Evolutionary conservation across 805 yeast genomes (phyloP).

Genomic region (Nakazawaea ambrosiae): DNA sequence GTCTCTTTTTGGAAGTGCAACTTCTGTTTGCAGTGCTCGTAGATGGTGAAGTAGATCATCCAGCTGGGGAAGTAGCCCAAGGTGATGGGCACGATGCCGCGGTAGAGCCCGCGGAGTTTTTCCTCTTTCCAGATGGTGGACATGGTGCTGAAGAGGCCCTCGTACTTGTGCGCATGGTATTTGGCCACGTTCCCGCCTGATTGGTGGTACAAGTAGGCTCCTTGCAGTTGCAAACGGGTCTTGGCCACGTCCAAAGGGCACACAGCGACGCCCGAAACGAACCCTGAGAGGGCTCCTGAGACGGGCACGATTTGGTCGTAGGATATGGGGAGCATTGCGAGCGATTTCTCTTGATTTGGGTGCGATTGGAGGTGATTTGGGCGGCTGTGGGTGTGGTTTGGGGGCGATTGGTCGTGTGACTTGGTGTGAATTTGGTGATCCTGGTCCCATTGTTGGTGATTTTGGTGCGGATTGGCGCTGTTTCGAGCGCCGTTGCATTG

Average conservation of each 20-base stretch:
- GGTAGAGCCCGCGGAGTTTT: conserved; percentile 75
- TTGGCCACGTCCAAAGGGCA: conserved; percentile 96
- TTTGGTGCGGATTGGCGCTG: too few species aligned
- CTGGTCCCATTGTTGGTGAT: too few species aligned
- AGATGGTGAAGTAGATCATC: conserved; percentile 91
- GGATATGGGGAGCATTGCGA: not conserved
- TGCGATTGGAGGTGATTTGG: too few species aligned
- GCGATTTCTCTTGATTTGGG: not conserved
- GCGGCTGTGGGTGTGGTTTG: too few species aligned
- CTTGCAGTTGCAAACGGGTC: conserved; percentile 91
- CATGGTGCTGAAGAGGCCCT: conserved; percentile 60
- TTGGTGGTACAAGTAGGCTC: conserved; percentile 31
- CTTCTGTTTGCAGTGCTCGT: conserved; percentile 61
- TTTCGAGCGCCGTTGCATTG: too few species aligned
- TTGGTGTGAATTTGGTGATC: too few species aligned
- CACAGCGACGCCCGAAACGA: conserved; percentile 79
- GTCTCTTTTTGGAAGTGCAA: conserved; percentile 18
- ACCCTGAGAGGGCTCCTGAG: conserved; percentile 93
- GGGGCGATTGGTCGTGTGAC: too few species aligned
- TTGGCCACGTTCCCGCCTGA: conserved; percentile 8
- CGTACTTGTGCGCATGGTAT: conserved; percentile 27
- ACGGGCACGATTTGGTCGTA: conserved; percentile 54
- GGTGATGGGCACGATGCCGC: conserved; percentile 89
- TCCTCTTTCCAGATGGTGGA: conserved; percentile 64
- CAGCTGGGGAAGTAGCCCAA: conserved; percentile 95